Conservation (phyloP, 345 rosid genomes). For the Boechera stricta region DNA sequence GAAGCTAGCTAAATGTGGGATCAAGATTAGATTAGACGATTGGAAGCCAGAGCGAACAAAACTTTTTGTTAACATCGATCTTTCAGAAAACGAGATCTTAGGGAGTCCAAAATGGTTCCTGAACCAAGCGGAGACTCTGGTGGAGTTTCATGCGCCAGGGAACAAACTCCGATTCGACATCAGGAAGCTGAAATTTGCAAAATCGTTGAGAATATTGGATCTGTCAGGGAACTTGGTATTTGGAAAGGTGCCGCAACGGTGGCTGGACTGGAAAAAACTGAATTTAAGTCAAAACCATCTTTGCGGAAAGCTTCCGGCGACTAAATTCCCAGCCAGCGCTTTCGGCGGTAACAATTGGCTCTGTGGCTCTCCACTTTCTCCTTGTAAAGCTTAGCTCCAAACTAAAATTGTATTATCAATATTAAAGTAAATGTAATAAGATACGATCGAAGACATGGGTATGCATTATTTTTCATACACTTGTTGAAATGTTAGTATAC, state of each 20-base stretch:
- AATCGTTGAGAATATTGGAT: conserved; percentile 49
- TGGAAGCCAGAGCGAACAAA: conserved; percentile 60
- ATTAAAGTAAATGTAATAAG: no score
- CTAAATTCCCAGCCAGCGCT: conserved; percentile 57
- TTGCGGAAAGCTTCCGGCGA: conserved; percentile 66
- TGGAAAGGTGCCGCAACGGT: conserved; percentile 62
- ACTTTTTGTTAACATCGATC: conserved; percentile 64
- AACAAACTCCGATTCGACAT: conserved; percentile 62
- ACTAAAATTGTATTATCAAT: neutral
- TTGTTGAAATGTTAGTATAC: no score
- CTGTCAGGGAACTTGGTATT: conserved; percentile 58
- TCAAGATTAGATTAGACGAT: conserved; percentile 54
- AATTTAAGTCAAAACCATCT: conserved; percentile 69
- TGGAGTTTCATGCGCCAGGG: conserved; percentile 54
- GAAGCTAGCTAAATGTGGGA: conserved; percentile 68
- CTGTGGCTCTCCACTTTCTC: conserved; percentile 60
- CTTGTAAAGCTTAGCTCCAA: conserved; percentile 47
- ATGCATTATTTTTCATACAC: no score
- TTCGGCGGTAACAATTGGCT: conserved; percentile 59
- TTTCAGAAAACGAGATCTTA: conserved; percentile 55
- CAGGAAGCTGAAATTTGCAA: conserved; percentile 45
- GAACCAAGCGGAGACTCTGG: conserved; percentile 42
- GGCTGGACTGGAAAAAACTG: conserved; percentile 50
- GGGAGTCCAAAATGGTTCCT: conserved; percentile 59
- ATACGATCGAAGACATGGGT: no score